phyloP scores from a whole-genome alignment of 1,284 basidiomycete species.

The Cryptococcus amylolentus region DNA sequence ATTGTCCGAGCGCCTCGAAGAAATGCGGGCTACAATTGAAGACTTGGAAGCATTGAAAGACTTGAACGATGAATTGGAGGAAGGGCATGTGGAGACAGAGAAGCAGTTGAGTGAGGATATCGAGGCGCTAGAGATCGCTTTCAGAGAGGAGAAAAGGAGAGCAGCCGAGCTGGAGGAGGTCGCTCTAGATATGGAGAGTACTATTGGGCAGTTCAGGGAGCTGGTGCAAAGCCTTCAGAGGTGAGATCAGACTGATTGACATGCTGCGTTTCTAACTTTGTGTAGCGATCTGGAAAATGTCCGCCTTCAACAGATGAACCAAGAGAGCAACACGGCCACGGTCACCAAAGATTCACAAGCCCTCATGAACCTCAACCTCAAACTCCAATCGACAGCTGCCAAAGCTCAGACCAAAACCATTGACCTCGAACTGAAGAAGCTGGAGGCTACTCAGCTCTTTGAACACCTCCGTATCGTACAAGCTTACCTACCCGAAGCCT shows the following conservation, averaged over 20 bases:
- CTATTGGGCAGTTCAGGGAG: slow-evolving; percentile 86
- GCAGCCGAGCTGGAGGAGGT: slow-evolving; percentile 68
- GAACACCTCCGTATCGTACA: slow-evolving; percentile 66
- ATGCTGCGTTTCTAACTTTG: background rate
- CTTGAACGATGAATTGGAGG: slow-evolving; percentile 94
- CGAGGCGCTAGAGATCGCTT: slow-evolving; percentile 67
- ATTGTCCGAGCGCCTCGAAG: slow-evolving; percentile 94
- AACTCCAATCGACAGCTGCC: slow-evolving; percentile 78
- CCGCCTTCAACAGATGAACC: slow-evolving; percentile 75
- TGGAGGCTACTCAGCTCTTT: slow-evolving; percentile 75
- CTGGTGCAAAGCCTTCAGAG: slow-evolving; percentile 76
- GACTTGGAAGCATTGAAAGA: slow-evolving; percentile 94
- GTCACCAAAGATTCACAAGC: slow-evolving; percentile 70
- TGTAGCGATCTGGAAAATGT: slow-evolving; percentile 75
- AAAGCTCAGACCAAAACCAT: slow-evolving; percentile 86
- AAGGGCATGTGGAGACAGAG: slow-evolving; percentile 92
- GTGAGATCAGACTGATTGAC: slow-evolving; percentile 50
- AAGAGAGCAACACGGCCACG: slow-evolving; percentile 72
- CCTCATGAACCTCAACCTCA: slow-evolving; percentile 87
- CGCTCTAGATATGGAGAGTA: slow-evolving; percentile 78
- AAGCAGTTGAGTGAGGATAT: slow-evolving; percentile 87
- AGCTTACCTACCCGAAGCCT: slow-evolving; percentile 80
- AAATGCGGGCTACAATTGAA: slow-evolving; percentile 91
- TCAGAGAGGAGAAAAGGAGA: slow-evolving; percentile 65
- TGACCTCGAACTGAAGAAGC: slow-evolving; percentile 76